Evolutionary conservation across 2,329 filamentous ascomycete genomes (phyloP), one percentile per base, ranked within the genome.

Genomic region (Talaromyces marneffei): DNA sequence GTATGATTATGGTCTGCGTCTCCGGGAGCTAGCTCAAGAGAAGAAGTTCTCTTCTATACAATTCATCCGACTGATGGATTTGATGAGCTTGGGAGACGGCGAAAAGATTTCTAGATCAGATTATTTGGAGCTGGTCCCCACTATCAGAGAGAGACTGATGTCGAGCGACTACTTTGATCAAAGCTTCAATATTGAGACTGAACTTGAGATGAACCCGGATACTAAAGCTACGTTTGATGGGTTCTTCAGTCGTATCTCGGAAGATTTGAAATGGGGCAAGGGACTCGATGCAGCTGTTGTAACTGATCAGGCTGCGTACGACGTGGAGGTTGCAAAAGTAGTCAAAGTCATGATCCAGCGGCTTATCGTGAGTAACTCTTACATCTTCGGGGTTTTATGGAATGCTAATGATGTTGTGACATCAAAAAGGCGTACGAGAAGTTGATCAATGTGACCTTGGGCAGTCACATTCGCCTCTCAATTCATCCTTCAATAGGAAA

Each of bases 151-250:
- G 27, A 39, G 16, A 20, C 31, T 61, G 33, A 61, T 61, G 59
- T 57, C 40, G 10, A 52, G 54, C 31, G 40, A 61, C 2, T 61
- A 46, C 23, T 39, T 54, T 3, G 53, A 54, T 20, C 42, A 74
- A 0, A 75, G 77, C 25, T 79, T 79, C 65, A 75, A 80, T 52
- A 69, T 75, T 9, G 77, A 78, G 62, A 70, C 78, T 5, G 74
- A 76, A 14, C 80, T 83, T 29, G 73, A 73, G 3, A 71, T 76
- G 12, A 76, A 78, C 35, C 74, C 78, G 12, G 82, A 84, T 59
- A 79, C 79, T 2, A 78, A 77, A 55, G 66, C 82, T 65, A 85
- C 82, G 1, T 84, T 84, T 65, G 70, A 77, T 0, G 82, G 82
- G 0, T 85, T 84, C 59, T 79, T 81, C 78, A 39, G 80, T 78